A percentile compares a stretch with the other conserved stretches of the same genome.
phyloP scores from a whole-genome alignment of 306 rosid species.

The Glycine tomentella region DNA sequence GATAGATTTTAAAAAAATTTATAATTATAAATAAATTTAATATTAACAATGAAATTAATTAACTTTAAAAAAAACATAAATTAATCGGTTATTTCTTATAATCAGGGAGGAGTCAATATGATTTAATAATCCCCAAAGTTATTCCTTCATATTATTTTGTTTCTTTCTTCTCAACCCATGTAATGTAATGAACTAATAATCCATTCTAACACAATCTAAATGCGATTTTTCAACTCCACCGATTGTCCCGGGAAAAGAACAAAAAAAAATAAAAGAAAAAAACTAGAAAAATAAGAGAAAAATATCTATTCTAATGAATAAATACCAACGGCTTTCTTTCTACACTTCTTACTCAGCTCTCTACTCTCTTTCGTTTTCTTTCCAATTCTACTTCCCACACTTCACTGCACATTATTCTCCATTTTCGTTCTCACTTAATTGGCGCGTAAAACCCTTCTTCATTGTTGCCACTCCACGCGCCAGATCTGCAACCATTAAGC shows the following conservation, averaged over 20 bases:
- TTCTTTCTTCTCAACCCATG: background rate
- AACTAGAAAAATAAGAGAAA: too few relatives aligned
- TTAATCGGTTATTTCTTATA: too few relatives aligned
- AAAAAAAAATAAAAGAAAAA: background rate
- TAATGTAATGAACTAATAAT: too few relatives aligned
- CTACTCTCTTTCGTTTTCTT: too few relatives aligned
- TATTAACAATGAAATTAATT: too few relatives aligned
- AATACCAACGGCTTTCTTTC: background rate
- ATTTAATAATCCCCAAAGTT: too few relatives aligned
- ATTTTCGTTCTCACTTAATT: background rate
- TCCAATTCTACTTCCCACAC: background rate
- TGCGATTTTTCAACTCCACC: slow-evolving; percentile 2
- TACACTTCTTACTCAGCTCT: background rate
- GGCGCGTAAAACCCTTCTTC: background rate
- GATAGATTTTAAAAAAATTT: too few relatives aligned
- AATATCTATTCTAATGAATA: background rate
- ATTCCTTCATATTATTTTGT: background rate
- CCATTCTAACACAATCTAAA: background rate
- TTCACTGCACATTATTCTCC: background rate
- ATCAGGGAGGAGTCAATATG: too few relatives aligned
- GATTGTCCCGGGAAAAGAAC: slow-evolving; percentile 5
- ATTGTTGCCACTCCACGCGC: slow-evolving; percentile 18
- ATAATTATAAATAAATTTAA: too few relatives aligned
- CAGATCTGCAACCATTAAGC: slow-evolving; percentile 37
- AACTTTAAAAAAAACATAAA: too few relatives aligned